A percentile compares a stretch with the other conserved stretches of the same genome.
phyloP scores from a whole-genome alignment of 1,284 basidiomycete genomes.

The Hypsizygus ulmarius region DNA sequence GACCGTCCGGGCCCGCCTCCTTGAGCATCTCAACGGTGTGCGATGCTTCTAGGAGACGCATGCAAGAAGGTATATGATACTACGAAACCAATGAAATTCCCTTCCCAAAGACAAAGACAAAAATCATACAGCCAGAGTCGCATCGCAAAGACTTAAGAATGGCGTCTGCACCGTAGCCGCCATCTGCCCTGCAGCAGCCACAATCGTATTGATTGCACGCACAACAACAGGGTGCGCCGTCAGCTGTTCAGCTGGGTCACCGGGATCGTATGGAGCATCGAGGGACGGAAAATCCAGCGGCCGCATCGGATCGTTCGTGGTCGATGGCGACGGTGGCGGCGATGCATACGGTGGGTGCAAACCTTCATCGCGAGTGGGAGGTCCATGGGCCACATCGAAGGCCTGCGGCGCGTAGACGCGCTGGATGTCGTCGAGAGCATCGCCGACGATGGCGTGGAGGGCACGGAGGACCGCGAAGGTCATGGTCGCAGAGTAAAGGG shows the following conservation, averaged over 20 bases:
- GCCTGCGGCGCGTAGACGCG: constrained; percentile 43
- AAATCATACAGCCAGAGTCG: constrained; percentile 56
- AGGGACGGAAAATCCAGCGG: constrained; percentile 62
- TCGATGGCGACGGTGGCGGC: constrained; percentile 41
- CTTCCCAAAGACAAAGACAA: constrained; percentile 4
- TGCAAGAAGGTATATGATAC: constrained; percentile 70
- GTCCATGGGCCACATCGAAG: constrained; percentile 8
- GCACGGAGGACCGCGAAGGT: constrained; percentile 63
- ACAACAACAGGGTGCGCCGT: constrained; percentile 56
- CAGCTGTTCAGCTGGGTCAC: constrained; percentile 49
- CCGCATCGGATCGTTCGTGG: constrained; percentile 8
- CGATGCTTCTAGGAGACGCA: constrained; percentile 65
- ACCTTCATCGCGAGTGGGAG: constrained; percentile 2
- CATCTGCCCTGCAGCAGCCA: constrained; percentile 67
- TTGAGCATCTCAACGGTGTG: constrained; percentile 66
- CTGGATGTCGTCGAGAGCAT: constrained; percentile 68
- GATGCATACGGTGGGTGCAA: constrained; percentile 33
- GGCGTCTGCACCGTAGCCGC: constrained; percentile 60
- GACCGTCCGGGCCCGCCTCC: constrained; percentile 52
- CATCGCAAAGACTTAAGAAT: constrained; percentile 65
- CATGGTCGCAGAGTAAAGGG: constrained; percentile 30
- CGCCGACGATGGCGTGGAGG: constrained; percentile 62
- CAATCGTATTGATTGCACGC: constrained; percentile 57
- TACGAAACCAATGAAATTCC: constrained; percentile 24
- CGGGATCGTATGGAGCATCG: constrained; percentile 45